Evolutionary conservation across 1,139 yeast species (phyloP), one percentile per base, ranked within the genome.

Genomic region (Blastobotrys serpentis): DNA sequence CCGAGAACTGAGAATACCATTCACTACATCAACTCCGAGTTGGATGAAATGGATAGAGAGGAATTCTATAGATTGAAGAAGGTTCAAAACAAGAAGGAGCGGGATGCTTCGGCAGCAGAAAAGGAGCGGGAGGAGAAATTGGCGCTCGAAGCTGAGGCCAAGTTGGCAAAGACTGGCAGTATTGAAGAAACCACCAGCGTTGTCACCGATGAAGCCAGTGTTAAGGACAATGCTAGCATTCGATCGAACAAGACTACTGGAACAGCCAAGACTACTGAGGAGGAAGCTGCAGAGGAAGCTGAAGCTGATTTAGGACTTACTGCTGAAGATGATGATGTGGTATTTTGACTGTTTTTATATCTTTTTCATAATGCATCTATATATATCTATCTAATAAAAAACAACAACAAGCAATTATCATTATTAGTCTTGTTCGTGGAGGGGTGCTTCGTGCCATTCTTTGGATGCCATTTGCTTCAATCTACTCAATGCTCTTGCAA

Each of bases 1-100:
- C 98, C 98, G 54, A 81, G 98, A 70, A 90, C 98, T 1, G 97
- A 92, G 69, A 92, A 92, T 69, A 92, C 98, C 30, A 92, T 92
- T 62, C 79, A 86, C 36, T 65, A 92, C 69, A 92, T 92, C 73
- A 89, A 89, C 69, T 87, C 96, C 25, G 98, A 92, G 68, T 78
- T 92, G 67, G 98, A 92, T 69, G 98, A 92, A 72, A 78, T 92
- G 68, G 98, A 92, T 68, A 85, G 98, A 77, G 98, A 92, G 71
- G 98, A 92, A 71, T 92, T 92, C 66, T 92, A 89, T 72, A 77
- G 98, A 63, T 80, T 92, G 74, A 92, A 92, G 74, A 92, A 92
- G 70, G 97, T 92, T 48, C 97, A 92, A 71, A 94, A 89, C 66
- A 90, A 89, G 84, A 92, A 92, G 69, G 96, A 89, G 69, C 78